Evolutionary conservation across 345 rosid species (phyloP).

Genomic region (Nasturtium officinale): DNA sequence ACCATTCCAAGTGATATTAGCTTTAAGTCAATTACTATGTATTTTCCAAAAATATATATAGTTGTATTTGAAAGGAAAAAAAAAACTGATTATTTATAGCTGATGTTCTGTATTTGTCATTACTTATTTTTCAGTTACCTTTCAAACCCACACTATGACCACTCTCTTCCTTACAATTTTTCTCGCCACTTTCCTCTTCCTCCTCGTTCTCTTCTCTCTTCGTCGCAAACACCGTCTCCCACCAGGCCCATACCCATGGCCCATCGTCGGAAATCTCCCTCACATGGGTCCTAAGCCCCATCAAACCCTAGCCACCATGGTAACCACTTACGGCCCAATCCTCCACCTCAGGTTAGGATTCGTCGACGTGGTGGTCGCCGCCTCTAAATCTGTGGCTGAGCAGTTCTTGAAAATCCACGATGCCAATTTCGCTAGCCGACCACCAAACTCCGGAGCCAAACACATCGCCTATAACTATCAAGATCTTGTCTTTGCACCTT

Average conservation of each 20-base stretch:
- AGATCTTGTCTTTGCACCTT: constrained; percentile 92
- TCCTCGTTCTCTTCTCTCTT: constrained; percentile 18
- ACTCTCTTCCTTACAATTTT: constrained; percentile 44
- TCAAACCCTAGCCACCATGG: constrained; percentile 62
- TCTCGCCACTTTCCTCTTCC: constrained; percentile 40
- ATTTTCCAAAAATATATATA: no score
- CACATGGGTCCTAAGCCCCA: constrained; percentile 82
- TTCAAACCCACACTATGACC: constrained; percentile 38
- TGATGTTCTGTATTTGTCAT: not conserved
- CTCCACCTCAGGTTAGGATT: constrained; percentile 76
- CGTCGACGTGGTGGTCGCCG: constrained; percentile 77
- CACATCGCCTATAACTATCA: constrained; percentile 86
- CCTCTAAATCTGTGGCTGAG: constrained; percentile 81
- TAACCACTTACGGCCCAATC: constrained; percentile 70
- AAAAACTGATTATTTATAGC: constrained; percentile 25
- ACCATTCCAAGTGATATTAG: no score
- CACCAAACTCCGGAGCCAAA: constrained; percentile 89
- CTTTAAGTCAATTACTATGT: no score
- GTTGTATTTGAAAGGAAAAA: not conserved
- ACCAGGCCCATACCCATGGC: constrained; percentile 94
- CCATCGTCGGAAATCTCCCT: constrained; percentile 81
- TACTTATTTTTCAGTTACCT: constrained; percentile 32
- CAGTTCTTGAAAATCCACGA: constrained; percentile 81
- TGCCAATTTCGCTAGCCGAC: constrained; percentile 83
- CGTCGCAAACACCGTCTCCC: constrained; percentile 54